Conservation (phyloP, 495 filamentous ascomycete genomes). For the Penicillium chermesinum region DNA sequence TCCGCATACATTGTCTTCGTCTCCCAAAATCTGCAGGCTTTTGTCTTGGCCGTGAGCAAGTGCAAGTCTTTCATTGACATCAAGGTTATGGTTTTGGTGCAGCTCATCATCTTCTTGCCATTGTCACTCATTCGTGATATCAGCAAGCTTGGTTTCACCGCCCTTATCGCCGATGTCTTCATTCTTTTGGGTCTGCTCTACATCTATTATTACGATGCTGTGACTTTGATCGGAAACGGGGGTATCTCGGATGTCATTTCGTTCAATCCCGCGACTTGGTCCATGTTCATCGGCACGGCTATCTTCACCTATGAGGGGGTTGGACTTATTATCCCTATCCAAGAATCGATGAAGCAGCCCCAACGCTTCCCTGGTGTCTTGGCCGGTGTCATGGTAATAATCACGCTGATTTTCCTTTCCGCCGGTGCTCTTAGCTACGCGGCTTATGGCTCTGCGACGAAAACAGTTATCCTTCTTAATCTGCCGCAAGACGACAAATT, state of each 20-base stretch:
- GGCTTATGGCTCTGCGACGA: slow-evolving; percentile 88
- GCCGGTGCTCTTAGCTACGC: slow-evolving; percentile 95
- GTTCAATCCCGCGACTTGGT: slow-evolving; percentile 89
- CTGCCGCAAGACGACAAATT: slow-evolving; percentile 92
- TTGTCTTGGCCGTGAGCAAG: slow-evolving; percentile 76
- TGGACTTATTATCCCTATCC: slow-evolving; percentile 97
- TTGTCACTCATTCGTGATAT: slow-evolving; percentile 93
- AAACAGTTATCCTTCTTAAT: slow-evolving; percentile 94
- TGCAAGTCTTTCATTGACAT: slow-evolving; percentile 78
- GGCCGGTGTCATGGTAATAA: slow-evolving; percentile 85
- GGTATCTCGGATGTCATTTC: slow-evolving; percentile 76
- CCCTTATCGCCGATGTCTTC: slow-evolving; percentile 86
- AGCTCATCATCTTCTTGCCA: slow-evolving; percentile 88
- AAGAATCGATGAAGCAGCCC: slow-evolving; percentile 90
- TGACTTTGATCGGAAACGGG: slow-evolving; percentile 68
- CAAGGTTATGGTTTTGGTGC: slow-evolving; percentile 83
- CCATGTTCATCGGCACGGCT: slow-evolving; percentile 93
- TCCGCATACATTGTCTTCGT: slow-evolving; percentile 99
- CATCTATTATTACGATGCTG: slow-evolving; percentile 91
- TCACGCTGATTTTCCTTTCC: slow-evolving; percentile 80
- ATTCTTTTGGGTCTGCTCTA: slow-evolving; percentile 89
- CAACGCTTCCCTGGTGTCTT: slow-evolving; percentile 84
- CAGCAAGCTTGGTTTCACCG: slow-evolving; percentile 86
- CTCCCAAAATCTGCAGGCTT: slow-evolving; percentile 90
- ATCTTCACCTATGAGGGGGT: slow-evolving; percentile 99